Evolutionary conservation across 1,284 basidiomycete species (phyloP), one percentile per base, ranked within the genome.

Genomic region (Ganoderma sinense): DNA sequence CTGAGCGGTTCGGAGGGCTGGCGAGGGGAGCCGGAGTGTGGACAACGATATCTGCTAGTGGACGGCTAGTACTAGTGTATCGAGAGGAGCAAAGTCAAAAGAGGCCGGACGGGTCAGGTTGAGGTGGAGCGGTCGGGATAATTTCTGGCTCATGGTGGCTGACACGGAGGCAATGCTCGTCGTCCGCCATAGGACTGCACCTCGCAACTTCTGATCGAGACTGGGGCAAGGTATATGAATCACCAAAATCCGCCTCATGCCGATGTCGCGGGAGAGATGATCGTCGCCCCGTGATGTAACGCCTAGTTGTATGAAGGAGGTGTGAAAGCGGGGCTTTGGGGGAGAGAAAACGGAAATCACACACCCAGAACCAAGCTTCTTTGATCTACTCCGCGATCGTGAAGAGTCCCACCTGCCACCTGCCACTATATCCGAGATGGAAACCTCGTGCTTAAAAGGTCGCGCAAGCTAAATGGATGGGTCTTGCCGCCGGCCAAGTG

Each of bases 181-280:
- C 51, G n/a, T 55, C 40, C 33, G 51, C 31, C 36, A 36, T 45
- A 40, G 29, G 20, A 3, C 13, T 55, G 59, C 43, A 23, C 20
- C 16, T n/a, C 18, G 36, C 56, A 65, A 51, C 55, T 66, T 61
- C 33, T 31, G 53, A 66, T 72, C 68, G 71, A 62, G 71, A 66
- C 71, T 39, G 63, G 29, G n/a, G 45, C 56, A 62, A 64, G 66
- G 61, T 58, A 68, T 53, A 62, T 68, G 45, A 60, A 64, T 63
- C 53, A 43, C 63, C 64, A 51, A 65, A 48, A 60, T 64, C 65
- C 45, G 20, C 62, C 55, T 62, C 58, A 31, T 51, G 66, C 63
- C 10, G 29, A 16, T 59, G 31, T 62, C 36, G 65, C 43, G 62
- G 45, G 39, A 43, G 36, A 23, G 41, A 51, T 40, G 62, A 59